Evolutionary conservation across 768 basidiomycete species (phyloP), one percentile per base, ranked within the genome.

Genomic region (Dioszegia aurantiaca): DNA sequence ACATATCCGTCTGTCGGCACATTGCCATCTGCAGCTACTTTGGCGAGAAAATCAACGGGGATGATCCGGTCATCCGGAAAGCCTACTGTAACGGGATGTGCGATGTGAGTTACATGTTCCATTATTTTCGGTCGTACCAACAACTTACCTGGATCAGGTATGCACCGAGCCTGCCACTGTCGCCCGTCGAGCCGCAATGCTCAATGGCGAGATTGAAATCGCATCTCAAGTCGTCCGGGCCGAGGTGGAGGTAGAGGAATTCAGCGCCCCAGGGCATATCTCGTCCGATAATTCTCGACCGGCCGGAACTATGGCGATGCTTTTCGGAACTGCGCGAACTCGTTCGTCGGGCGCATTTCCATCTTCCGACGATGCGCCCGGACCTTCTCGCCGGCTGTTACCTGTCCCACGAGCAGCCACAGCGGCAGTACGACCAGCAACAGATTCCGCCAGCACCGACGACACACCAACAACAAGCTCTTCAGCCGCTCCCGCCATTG

Each of bases 21-120:
- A 58, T 77, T 23, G 66, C 69, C 4, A 71, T 78, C 53, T 77
- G 75, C 60, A 69, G 75, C 2, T 78, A 73, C 56, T 78, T 78
- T 55, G 77, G 75, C 11, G 77, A 78, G 51, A 65, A 64, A 43
- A 74, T 78, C 41, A 67, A 77, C 52, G 66, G 63, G 19, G 59
- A 49, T n/a, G 66, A 75, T 48, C 27, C 58, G 1, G 52, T 31
- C 4, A 61, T 73, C 11, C 56, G 62, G 19, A 60, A 63, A 37
- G 61, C 66, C 0, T 78, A 78, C 47, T 78, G 77, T 51, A 55
- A 68, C 24, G 48, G 54, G 4, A 78, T 76, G 76, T 78, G 77
- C 44, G 77, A 78, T 67, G 77, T 78, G 47, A 61, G 77, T 67
- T n/a, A 23, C 12, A 28, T 31, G 12, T 6, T 8, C 12, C 27